These are phyloP conservation scores for Myxozyma geophila DNA, from an alignment of 805 yeast species.

Conservation along the genomic window DNA sequence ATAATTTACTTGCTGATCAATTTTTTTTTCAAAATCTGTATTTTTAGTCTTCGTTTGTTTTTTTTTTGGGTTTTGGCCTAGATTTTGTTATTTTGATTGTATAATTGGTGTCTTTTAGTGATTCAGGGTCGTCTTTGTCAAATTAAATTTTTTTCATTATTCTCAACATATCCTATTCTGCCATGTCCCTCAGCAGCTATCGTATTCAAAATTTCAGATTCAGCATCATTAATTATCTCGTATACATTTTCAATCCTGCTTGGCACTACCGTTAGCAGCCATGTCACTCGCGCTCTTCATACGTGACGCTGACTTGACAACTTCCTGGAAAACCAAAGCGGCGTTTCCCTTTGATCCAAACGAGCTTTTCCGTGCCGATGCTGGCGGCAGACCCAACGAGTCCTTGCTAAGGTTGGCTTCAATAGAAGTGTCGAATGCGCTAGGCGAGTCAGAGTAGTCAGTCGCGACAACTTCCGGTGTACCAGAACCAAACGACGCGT, in stretches of 20 bases:
- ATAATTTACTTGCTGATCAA: neutral
- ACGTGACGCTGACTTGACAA: constrained; percentile 68
- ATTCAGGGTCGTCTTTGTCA: neutral
- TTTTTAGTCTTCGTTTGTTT: neutral
- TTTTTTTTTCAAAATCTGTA: neutral
- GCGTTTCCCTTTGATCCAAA: constrained; percentile 30
- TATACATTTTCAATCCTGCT: too few species aligned
- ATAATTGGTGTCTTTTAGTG: neutral
- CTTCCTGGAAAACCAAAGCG: constrained; percentile 57
- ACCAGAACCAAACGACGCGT: constrained; percentile 33
- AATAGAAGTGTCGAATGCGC: neutral
- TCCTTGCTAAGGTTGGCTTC: neutral
- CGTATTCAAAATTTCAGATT: too few species aligned
- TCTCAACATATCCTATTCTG: neutral
- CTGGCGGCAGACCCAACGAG: neutral
- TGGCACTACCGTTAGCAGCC: too few species aligned
- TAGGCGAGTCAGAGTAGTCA: constrained; percentile 3
- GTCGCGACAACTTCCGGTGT: neutral
- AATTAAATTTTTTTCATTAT: neutral
- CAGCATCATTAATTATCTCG: too few species aligned
- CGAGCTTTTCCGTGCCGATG: constrained; percentile 14
- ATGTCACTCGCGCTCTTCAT: constrained; percentile 52
- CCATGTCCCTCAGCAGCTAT: too few species aligned
- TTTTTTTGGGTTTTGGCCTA: neutral
- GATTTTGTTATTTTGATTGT: neutral